Conservation (phyloP, 2,329 filamentous ascomycete species). For the Cercospora sp. region DNA sequence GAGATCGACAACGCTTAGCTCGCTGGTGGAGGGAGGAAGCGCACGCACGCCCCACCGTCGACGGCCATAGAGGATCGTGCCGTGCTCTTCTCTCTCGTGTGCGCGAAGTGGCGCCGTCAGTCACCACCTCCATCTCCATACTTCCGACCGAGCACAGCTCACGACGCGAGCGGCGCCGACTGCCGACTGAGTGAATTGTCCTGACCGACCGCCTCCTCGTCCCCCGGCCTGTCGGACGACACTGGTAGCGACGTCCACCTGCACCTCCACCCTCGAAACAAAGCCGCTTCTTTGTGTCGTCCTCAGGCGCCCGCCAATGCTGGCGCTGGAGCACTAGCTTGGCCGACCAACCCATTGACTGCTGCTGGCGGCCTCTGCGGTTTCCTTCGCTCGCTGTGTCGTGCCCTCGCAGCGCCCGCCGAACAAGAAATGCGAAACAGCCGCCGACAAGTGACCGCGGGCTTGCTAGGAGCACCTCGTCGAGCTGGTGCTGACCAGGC, state of each 20-base stretch:
- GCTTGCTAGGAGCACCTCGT: background rate
- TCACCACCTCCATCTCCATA: background rate
- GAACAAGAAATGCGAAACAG: background rate
- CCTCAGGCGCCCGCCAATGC: background rate
- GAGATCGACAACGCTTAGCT: background rate
- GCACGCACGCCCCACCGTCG: background rate
- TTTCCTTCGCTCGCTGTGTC: background rate
- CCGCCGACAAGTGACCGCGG: background rate
- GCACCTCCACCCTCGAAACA: background rate
- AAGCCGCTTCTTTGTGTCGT: background rate
- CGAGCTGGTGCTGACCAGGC: background rate
- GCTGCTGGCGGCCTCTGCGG: background rate
- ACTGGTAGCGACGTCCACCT: background rate
- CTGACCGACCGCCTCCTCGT: background rate
- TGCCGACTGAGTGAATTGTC: background rate
- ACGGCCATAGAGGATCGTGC: background rate
- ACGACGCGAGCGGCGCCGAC: background rate
- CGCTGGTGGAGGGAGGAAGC: background rate
- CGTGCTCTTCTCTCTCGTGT: background rate
- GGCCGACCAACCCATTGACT: background rate
- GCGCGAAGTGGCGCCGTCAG: background rate
- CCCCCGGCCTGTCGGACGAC: background rate
- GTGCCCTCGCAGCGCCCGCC: background rate
- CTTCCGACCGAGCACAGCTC: background rate
- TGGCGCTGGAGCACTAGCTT: background rate